Percentiles rank a stretch among this genome's conserved stretches.
Conservation (phyloP, 2,329 filamentous ascomycete species). For the Penicillium brasilianum region DNA sequence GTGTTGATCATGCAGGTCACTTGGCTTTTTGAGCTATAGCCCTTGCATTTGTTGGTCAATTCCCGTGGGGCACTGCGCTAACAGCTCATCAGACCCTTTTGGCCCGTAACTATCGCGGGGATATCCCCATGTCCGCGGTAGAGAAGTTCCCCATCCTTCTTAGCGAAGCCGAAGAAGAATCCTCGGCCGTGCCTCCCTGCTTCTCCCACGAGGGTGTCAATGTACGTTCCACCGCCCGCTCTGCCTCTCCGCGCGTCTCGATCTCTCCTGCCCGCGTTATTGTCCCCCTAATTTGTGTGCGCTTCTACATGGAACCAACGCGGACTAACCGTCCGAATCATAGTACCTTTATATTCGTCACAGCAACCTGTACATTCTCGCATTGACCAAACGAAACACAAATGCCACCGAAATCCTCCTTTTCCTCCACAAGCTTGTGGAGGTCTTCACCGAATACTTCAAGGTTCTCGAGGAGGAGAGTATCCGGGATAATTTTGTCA, state of each 20-base stretch:
- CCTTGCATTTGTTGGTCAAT: slow-evolving; percentile 20
- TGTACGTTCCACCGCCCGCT: slow-evolving; percentile 58
- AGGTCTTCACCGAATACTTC: slow-evolving; percentile 99
- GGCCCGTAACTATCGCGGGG: slow-evolving; percentile 96
- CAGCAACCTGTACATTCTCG: slow-evolving; percentile 98
- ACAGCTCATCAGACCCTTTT: slow-evolving; percentile 76
- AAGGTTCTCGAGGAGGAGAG: slow-evolving; percentile 98
- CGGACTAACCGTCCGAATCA: slow-evolving; percentile 1
- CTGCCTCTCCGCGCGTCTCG: slow-evolving; percentile 7
- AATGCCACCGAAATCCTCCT: slow-evolving; percentile 98
- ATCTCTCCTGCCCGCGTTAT: slow-evolving; percentile 14
- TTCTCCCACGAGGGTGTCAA: slow-evolving; percentile 99
- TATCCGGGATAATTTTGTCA: slow-evolving; percentile 98
- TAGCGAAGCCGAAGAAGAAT: slow-evolving; percentile 98
- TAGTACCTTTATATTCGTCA: slow-evolving; percentile 99
- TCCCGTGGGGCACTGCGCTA: slow-evolving; percentile 28
- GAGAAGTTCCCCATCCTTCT: slow-evolving; percentile 96
- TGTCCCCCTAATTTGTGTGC: slow-evolving; percentile 21
- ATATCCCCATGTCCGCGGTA: slow-evolving; percentile 98
- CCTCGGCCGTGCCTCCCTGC: slow-evolving; percentile 93
- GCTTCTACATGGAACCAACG: slow-evolving; percentile 17
- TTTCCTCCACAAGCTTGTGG: slow-evolving; percentile 96
- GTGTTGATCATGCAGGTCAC: slow-evolving; percentile 32
- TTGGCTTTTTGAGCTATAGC: not conserved
- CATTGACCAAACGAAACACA: slow-evolving; percentile 96